Conservation (phyloP, 2,329 filamentous ascomycete species). For the Trichoderma sp. region DNA sequence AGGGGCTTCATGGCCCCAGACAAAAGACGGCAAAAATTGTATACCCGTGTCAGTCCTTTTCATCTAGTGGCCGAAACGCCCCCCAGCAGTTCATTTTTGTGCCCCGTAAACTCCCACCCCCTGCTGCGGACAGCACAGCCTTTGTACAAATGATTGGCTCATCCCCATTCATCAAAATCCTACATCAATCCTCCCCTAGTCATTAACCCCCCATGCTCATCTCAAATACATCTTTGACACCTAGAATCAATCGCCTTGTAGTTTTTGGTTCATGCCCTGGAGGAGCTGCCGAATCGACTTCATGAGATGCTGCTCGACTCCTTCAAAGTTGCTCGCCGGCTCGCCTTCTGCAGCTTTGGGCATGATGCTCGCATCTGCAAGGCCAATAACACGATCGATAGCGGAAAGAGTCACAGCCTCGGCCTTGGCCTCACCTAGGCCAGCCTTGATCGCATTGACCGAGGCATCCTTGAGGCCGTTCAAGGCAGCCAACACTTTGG, state of each 20-base stretch:
- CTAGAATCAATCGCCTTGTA: slow-evolving; percentile 27
- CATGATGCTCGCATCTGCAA: slow-evolving; percentile 47
- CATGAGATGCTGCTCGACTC: slow-evolving; percentile 45
- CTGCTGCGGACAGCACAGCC: background rate
- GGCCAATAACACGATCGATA: slow-evolving; percentile 52
- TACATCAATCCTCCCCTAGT: background rate
- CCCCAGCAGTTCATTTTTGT: background rate
- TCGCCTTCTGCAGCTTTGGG: slow-evolving; percentile 38
- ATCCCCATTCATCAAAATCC: background rate
- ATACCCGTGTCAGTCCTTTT: background rate
- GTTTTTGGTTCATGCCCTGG: slow-evolving; percentile 43
- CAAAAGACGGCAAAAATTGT: background rate
- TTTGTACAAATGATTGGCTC: background rate
- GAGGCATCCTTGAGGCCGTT: slow-evolving; percentile 50
- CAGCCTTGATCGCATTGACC: slow-evolving; percentile 43
- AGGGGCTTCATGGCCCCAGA: background rate
- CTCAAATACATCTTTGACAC: background rate
- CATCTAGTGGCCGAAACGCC: slow-evolving; percentile 7
- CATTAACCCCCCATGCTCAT: background rate
- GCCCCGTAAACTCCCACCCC: background rate
- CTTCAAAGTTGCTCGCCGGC: slow-evolving; percentile 38
- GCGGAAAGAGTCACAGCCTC: slow-evolving; percentile 52
- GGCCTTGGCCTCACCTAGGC: slow-evolving; percentile 44
- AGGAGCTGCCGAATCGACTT: slow-evolving; percentile 43
- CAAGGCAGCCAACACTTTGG: slow-evolving; percentile 45